phyloP scores from a whole-genome alignment of 1,284 basidiomycete genomes.

The Coriolopsis trogii region DNA sequence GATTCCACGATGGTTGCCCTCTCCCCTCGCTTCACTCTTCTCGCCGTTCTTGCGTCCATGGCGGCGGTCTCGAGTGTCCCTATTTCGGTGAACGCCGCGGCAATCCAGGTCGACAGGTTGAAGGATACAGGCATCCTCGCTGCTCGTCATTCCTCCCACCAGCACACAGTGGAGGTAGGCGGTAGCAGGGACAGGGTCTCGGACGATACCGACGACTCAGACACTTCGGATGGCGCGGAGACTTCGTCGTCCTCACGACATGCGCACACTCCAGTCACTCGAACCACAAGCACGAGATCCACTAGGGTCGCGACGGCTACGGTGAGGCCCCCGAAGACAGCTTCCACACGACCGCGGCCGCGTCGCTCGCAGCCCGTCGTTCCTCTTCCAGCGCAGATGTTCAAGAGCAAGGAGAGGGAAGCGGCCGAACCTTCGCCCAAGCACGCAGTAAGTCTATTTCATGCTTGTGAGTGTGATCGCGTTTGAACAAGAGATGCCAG shows the following conservation, averaged over 20 bases:
- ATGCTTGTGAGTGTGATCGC: too few relatives aligned
- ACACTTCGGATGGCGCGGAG: background rate
- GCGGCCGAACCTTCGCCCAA: constrained; percentile 3
- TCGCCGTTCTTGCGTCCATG: constrained; percentile 46
- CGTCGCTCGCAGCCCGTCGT: constrained; percentile 21
- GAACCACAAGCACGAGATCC: too few relatives aligned
- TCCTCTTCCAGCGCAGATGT: constrained; percentile 24
- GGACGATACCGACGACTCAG: background rate
- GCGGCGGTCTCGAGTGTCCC: constrained; percentile 42
- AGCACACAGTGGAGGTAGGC: too few relatives aligned
- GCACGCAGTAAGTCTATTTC: background rate
- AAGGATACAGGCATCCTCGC: constrained; percentile 4
- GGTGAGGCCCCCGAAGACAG: background rate
- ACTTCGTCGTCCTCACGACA: too few relatives aligned
- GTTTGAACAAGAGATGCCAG: constrained; percentile 6
- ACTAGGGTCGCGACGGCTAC: too few relatives aligned
- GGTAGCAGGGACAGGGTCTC: background rate
- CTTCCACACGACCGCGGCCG: constrained; percentile 1
- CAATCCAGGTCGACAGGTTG: constrained; percentile 31
- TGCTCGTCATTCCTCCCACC: constrained; percentile 21
- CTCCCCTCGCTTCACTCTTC: constrained; percentile 47
- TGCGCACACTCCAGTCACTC: too few relatives aligned
- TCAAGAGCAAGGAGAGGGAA: constrained; percentile 21
- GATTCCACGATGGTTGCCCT: constrained; percentile 50
- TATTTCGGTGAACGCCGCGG: constrained; percentile 38